Percentiles rank a stretch among this genome's conserved stretches.
phyloP scores from a whole-genome alignment of 1,284 basidiomycete genomes.

The Sphaerobolus stellatus region DNA sequence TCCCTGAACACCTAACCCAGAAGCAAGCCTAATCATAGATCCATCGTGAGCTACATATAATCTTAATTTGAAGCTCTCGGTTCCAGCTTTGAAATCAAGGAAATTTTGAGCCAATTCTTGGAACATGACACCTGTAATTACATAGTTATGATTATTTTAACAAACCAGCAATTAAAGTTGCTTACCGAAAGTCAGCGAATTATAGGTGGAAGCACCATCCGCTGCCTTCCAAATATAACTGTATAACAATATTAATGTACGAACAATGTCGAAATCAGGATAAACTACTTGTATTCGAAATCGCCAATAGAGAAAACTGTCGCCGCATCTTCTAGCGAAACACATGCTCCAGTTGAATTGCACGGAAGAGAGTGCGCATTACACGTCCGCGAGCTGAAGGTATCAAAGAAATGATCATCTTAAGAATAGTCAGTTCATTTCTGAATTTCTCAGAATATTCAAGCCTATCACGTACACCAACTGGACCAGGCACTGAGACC shows the following conservation, averaged over 20 bases:
- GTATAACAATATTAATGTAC: slow-evolving; percentile 2
- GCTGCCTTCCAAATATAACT: slow-evolving; percentile 55
- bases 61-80: slow-evolving; percentile 38
- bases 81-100: slow-evolving; percentile 30
- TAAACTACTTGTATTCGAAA: slow-evolving; percentile 50
- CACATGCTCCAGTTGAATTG: slow-evolving; percentile 44
- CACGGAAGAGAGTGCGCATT: slow-evolving; percentile 49
- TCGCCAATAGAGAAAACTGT: slow-evolving; percentile 43
- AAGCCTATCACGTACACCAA: slow-evolving; percentile 37
- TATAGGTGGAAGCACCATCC: slow-evolving; percentile 43
- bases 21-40: slow-evolving; percentile 49
- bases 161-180: not conserved
- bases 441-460: not conserved
- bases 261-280: not conserved
- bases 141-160: not conserved
- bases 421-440: not conserved
- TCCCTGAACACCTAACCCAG: slow-evolving; percentile 41
- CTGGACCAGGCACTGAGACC: slow-evolving; percentile 45
- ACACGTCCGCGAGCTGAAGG: slow-evolving; percentile 50
- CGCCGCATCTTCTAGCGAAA: slow-evolving; percentile 44
- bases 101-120: slow-evolving; percentile 36
- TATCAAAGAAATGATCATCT: slow-evolving; percentile 50
- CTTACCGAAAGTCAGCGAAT: slow-evolving; percentile 48
- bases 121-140: slow-evolving; percentile 36
- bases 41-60: slow-evolving; percentile 54